Evolutionary conservation across 2,329 filamentous ascomycete species (phyloP), one percentile per base, ranked within the genome.

Genomic region (Verticillium isaacii): DNA sequence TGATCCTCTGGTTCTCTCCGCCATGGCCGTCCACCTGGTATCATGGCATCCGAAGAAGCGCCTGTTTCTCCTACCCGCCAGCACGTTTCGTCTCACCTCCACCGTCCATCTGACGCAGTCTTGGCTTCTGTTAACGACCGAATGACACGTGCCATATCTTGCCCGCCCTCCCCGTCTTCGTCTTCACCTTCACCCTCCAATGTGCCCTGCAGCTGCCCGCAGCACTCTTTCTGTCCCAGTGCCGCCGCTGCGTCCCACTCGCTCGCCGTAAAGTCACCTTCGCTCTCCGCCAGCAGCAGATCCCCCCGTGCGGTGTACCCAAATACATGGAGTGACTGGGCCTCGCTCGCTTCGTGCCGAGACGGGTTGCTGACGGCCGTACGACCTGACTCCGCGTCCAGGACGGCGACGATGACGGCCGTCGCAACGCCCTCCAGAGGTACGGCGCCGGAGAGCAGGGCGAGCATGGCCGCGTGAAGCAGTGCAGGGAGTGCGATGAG

Each of bases 401-500:
- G 73, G 36, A 92, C 79, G 25, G 88, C 87, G 64, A 92, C 75
- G 23, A 90, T 76, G 1, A 85, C 83, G 2, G 91, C 84, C 19
- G 87, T 87, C 54, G 89, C 84, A 14, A 90, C 90, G 64, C 88
- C 86, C 55, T 87, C 88, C 70, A 98, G 82, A 14, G 94, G 93
- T 37, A 97, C 84, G 1, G 90, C 89, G 32, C 91, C 92, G 54
- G 93, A 92, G 39, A 98, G 80, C 17, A 98, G 84, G 25, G 91
- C 88, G 45, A 95, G 79, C 41, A 93, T 80, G 5, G 91, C 84
- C 1, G 93, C 89, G 74, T 97, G 92, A 34, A 97, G 78, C 65
- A 97, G 82, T 37, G 91, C 86, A 29, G 95, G 92, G 60, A 99
- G 85, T 56, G 96, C 81, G 57, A 89, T 82, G 52, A 97, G 83